Base-by-base conservation (phyloP, 2,329 filamentous ascomycete genomes). In the Colletotrichum limetticola region DNA sequence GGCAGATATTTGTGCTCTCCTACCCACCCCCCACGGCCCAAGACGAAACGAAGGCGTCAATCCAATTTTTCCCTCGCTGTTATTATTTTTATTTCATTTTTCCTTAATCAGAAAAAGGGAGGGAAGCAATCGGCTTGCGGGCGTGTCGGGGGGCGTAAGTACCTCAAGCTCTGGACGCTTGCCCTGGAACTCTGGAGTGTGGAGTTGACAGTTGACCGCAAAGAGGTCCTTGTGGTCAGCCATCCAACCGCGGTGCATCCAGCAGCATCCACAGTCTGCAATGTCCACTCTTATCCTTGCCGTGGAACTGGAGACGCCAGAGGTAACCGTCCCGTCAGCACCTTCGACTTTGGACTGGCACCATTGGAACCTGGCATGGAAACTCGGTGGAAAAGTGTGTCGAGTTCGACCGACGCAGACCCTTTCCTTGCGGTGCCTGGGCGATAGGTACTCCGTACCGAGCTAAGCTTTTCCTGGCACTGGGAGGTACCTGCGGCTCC, bases 381-480 rank as follows among this genome's bases (percentile, higher is more conserved):
- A 35, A 35, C 32, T 35, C 32, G 4, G 32, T 35, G 32, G 32
- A 35, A 24, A 46, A 16, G 26, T 53, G 57, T 58, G 24, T 49
- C 42, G 7, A 49, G 19, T 9, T 49, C 19, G 42, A 49, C 42
- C 53, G 32, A 65, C 19, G 37, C 35, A 35, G 37, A 30, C 68
- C 53, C 42, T 64, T 66, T 32, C 26, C 55, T 32, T 70, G 61
- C 37, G 24, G 26, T 63, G n/a, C 28, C 59, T 62, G 59, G 26
- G 61, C 42, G 30, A 35, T 35, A 35, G 32, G 32, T 35, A 35
- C 32, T 35, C 26, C 26, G n/a, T 59, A 61, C 22, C 56, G 24
- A 60, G 66, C 70, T 70, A 70, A 72, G 70, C 70, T 70, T 65
- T 52, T 32, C 60, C 60, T 70, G 66, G 58, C 58, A 19, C 37